Conservation (phyloP, 768 basidiomycete species). For the Hypsizygus marmoreus region DNA sequence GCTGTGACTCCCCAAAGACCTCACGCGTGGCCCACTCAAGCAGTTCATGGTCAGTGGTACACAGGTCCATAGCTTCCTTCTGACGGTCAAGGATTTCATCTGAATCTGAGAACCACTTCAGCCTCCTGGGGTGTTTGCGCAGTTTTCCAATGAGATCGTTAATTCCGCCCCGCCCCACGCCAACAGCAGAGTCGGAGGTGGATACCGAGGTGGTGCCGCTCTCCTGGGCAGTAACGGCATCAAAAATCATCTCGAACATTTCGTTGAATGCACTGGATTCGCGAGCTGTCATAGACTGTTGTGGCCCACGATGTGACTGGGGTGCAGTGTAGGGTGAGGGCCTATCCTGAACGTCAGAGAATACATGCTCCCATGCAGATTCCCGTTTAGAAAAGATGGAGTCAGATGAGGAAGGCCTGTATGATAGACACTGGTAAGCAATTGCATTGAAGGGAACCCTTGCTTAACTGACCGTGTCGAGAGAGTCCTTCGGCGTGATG, state of each 20-base stretch:
- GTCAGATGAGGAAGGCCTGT: slow-evolving; percentile 9
- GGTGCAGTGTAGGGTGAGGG: background rate
- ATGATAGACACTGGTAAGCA: background rate
- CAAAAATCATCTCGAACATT: slow-evolving; percentile 74
- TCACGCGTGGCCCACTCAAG: slow-evolving; percentile 72
- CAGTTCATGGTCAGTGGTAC: slow-evolving; percentile 67
- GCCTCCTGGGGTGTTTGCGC: slow-evolving; percentile 49
- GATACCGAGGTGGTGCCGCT: slow-evolving; percentile 7
- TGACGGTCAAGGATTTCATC: slow-evolving; percentile 64
- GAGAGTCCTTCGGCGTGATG: too few relatives aligned
- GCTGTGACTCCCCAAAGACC: slow-evolving; percentile 63
- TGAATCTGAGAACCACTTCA: slow-evolving; percentile 52
- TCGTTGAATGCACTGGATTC: slow-evolving; percentile 70
- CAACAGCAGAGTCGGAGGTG: slow-evolving; percentile 14
- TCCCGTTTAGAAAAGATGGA: slow-evolving; percentile 35
- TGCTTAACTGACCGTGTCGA: too few relatives aligned
- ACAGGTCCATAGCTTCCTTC: slow-evolving; percentile 73
- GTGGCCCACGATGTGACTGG: slow-evolving; percentile 26
- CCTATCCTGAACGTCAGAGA: slow-evolving; percentile 41
- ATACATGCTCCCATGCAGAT: slow-evolving; percentile 57
- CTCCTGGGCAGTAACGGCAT: slow-evolving; percentile 44
- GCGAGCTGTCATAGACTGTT: slow-evolving; percentile 66
- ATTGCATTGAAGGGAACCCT: background rate
- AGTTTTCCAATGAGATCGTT: slow-evolving; percentile 58
- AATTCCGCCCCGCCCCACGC: slow-evolving; percentile 30